These are phyloP conservation scores for Aspergillus affinis DNA, from an alignment of 495 filamentous ascomycete genomes.

Conservation along the genomic window DNA sequence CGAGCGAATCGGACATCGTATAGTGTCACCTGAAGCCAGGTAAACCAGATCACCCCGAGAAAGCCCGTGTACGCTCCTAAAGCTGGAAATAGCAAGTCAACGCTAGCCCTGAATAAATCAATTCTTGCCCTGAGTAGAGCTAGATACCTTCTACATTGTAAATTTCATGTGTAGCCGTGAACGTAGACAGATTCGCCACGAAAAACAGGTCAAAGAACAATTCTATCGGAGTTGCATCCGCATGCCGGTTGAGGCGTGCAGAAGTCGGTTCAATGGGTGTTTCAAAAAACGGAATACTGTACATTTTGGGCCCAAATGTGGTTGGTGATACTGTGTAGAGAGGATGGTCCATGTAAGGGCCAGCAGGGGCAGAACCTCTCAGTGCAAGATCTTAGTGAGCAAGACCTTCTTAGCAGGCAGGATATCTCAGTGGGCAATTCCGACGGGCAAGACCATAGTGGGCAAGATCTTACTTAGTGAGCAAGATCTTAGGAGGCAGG, in stretches of 20 bases:
- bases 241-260: slow-evolving; percentile 32
- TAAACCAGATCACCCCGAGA: slow-evolving; percentile 68
- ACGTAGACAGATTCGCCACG: slow-evolving; percentile 66
- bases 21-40: slow-evolving; percentile 67
- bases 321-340: no score
- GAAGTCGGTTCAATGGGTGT: slow-evolving; percentile 32
- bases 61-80: slow-evolving; percentile 59
- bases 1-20: slow-evolving; percentile 68
- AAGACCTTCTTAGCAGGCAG: no score
- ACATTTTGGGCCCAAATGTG: no score
- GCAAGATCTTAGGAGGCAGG: no score
- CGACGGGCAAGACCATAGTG: no score
- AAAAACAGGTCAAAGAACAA: slow-evolving; percentile 73
- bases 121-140: no score
- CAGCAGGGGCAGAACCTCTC: no score
- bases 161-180: slow-evolving; percentile 57
- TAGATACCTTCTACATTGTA: slow-evolving; percentile 44
- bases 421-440: no score
- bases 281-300: not conserved
- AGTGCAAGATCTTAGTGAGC: no score
- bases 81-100: slow-evolving; percentile 19
- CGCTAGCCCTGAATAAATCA: no score
- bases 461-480: no score
- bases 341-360: no score
- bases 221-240: slow-evolving; percentile 55